Evolutionary conservation across 1,284 basidiomycete species (phyloP).

Genomic region (Athelia sp.): DNA sequence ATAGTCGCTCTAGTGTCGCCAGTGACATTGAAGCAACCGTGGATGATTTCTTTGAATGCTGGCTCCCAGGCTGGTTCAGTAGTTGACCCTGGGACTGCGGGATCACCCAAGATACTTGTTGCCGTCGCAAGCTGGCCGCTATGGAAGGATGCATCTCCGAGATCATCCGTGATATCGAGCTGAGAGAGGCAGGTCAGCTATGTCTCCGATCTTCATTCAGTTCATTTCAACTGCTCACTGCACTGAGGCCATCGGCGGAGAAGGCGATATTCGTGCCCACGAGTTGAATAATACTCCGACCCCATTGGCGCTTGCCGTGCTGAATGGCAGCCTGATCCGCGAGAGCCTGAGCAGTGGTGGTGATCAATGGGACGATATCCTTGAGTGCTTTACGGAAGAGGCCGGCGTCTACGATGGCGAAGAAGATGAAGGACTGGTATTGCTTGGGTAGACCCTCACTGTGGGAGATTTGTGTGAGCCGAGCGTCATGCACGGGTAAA

Average conservation of each 20-base stretch:
- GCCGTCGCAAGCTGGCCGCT: background rate
- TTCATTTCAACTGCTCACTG: background rate
- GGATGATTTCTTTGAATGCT: background rate
- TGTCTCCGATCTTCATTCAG: background rate
- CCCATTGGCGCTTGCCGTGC: background rate
- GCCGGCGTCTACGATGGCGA: background rate
- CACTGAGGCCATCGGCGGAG: background rate
- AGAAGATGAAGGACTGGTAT: background rate
- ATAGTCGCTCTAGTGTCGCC: background rate
- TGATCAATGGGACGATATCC: background rate
- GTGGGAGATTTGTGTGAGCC: background rate
- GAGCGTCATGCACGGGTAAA: background rate
- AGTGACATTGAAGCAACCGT: background rate
- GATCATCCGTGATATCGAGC: background rate
- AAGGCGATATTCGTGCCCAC: background rate
- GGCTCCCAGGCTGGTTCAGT: background rate
- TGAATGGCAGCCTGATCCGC: background rate
- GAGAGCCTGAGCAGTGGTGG: background rate
- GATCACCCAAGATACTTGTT: background rate
- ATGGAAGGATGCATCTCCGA: background rate
- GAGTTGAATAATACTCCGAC: background rate
- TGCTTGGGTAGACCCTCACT: background rate
- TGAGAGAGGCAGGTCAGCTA: background rate
- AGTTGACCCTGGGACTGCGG: background rate
- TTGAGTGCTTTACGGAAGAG: background rate